A percentile compares a stretch with the other conserved stretches of the same genome.
These are phyloP conservation scores for Mariannaea elegans DNA, from an alignment of 2,329 filamentous ascomycete genomes.

Conservation along the genomic window DNA sequence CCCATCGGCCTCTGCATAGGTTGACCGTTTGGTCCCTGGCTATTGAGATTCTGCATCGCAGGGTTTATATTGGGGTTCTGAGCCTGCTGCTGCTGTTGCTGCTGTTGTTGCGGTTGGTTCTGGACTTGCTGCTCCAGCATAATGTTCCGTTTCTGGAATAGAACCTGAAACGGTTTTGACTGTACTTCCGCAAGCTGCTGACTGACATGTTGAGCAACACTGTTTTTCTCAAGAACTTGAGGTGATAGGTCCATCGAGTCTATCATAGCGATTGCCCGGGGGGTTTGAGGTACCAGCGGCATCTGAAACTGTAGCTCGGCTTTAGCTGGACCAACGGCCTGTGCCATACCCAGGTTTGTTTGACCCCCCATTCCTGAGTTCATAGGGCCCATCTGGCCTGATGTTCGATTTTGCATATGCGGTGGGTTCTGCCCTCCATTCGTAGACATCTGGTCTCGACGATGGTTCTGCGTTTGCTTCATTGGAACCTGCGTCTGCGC, in stretches of 20 bases:
- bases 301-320: constrained; percentile 40
- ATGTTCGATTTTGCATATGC: constrained; percentile 45
- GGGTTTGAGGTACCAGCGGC: constrained; percentile 39
- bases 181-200: constrained; percentile 48
- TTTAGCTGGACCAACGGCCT: constrained; percentile 38
- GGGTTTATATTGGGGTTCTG: constrained; percentile 43
- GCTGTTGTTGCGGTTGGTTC: constrained; percentile 27
- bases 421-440: constrained; percentile 42
- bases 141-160: constrained; percentile 43
- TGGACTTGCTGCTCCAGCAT: constrained; percentile 38
- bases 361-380: constrained; percentile 43
- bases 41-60: constrained; percentile 33
- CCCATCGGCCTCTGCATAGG: constrained; percentile 36
- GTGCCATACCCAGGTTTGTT: constrained; percentile 43
- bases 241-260: constrained; percentile 58
- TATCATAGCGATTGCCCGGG: constrained; percentile 53
- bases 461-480: constrained; percentile 61
- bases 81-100: constrained; percentile 30
- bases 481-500: constrained; percentile 60
- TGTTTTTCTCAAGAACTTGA: constrained; percentile 46
- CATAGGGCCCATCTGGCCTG: constrained; percentile 45
- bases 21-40: constrained; percentile 42
- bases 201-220: constrained; percentile 44
- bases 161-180: constrained; percentile 50
- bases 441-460: constrained; percentile 47